Percentiles rank a stretch among this genome's conserved stretches.
Conservation (phyloP, 2,329 filamentous ascomycete species). For the Magnaporthiopsis incrustans region DNA sequence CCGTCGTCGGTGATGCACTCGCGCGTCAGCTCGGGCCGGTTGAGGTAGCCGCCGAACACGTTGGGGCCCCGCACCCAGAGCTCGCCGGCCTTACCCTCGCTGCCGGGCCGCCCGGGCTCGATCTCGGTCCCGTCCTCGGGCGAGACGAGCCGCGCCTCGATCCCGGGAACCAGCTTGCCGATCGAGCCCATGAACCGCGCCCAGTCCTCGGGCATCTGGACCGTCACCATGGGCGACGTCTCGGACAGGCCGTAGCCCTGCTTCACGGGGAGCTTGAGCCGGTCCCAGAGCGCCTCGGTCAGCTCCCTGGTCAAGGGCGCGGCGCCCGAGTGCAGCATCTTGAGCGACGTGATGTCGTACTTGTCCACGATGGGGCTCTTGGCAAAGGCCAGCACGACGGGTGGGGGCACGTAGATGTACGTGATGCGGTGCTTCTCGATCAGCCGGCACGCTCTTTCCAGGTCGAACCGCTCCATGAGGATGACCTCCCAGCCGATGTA, state of each 20-base stretch:
- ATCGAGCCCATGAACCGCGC: constrained; percentile 67
- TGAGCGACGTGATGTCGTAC: constrained; percentile 71
- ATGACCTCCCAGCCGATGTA: constrained; percentile 58
- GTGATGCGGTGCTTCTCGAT: constrained; percentile 71
- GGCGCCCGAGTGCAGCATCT: constrained; percentile 81
- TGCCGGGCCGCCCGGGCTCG: constrained; percentile 38
- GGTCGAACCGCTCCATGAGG: constrained; percentile 72
- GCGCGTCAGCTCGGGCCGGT: constrained; percentile 61
- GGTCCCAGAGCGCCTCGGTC: constrained; percentile 64
- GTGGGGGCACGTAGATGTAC: constrained; percentile 76
- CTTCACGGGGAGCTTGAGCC: constrained; percentile 74
- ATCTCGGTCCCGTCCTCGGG: not conserved
- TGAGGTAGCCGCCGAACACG: constrained; percentile 70
- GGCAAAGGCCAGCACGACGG: constrained; percentile 70
- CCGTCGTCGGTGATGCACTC: constrained; percentile 60
- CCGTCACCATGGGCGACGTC: constrained; percentile 71
- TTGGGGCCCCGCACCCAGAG: constrained; percentile 74
- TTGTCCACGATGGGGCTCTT: constrained; percentile 72
- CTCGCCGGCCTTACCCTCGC: constrained; percentile 59
- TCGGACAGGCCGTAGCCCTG: constrained; percentile 90
- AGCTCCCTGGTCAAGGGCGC: constrained; percentile 78
- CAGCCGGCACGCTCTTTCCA: constrained; percentile 68
- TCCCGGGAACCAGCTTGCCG: constrained; percentile 69
- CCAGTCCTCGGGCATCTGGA: constrained; percentile 71
- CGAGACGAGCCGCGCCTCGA: constrained; percentile 72